Base-by-base conservation (phyloP, 2,329 filamentous ascomycete genomes). In the Acephala macrosclerotiorum region DNA sequence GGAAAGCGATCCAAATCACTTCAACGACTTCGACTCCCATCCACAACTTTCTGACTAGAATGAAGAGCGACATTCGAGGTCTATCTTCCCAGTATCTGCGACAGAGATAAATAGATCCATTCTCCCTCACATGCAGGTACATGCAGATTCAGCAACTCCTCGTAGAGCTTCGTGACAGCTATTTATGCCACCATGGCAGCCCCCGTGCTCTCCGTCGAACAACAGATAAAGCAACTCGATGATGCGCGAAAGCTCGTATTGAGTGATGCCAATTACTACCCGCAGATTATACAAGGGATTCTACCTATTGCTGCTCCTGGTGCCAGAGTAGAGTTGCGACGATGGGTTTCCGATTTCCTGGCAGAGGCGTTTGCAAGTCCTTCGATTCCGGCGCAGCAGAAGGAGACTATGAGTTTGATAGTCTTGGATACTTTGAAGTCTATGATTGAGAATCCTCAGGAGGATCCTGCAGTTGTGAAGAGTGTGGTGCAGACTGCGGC, bases 271-370 rank as follows among this genome's bases (percentile, higher is more conserved):
- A 89, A 89, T 76, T 93, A 96, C 81, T 99, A 98, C 79, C 89
- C 91, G 59, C 93, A 92, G 78, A 95, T 99, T 77, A 90, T 99
- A 69, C 92, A 93, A 75, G 94, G 93, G 57, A 93, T 98, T 69
- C 83, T 98, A n/a, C 94, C 94, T 63, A 94, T 98, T 74, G 92
- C 97, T 79, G 89, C 90, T 67, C 87, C 91, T 60, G 84, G 85
- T 70, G 86, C 92, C 69, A 86, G 88, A 67, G 80, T 97, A 64
- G 93, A 97, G 79, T 83, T 98, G 74, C 91, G 94, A 79, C 85
- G 94, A 90, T 99, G 96, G 96, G 96, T 95, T 29, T 91, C 94
- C 69, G 94, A 97, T 68, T 99, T 99, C 76, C 84, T 99, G 51
- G 94, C 95, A 64, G 96, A 99, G 82, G 94, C 94, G 2, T 98